A percentile compares a stretch with the other conserved stretches of the same genome.
Evolutionary conservation across 1,284 basidiomycete species (phyloP).

Genomic region (Cutaneotrichosporon cavernicola): DNA sequence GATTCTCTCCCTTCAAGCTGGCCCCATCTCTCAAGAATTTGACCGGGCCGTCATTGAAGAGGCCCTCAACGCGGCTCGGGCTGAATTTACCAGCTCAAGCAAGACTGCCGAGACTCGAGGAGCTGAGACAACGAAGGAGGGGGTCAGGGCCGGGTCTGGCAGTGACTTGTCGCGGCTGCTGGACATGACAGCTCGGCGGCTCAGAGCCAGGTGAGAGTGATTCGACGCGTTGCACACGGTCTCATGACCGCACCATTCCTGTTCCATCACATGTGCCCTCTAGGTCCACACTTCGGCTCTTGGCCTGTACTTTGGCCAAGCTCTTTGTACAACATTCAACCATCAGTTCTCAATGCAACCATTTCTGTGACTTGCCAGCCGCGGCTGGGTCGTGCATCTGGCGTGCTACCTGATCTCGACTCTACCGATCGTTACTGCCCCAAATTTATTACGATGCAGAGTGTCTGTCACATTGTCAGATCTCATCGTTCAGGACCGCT

Average conservation of each 20-base stretch:
- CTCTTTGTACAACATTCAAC: background rate
- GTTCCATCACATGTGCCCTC: background rate
- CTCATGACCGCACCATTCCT: background rate
- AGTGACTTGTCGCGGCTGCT: constrained; percentile 2
- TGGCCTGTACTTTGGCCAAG: background rate
- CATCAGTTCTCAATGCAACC: background rate
- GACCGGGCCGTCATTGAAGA: constrained; percentile 5
- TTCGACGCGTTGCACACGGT: background rate
- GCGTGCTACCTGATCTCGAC: background rate
- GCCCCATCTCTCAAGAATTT: background rate
- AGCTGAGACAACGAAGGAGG: background rate
- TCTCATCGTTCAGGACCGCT: too few relatives aligned
- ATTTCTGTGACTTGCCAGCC: background rate
- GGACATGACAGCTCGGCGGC: constrained; percentile 11
- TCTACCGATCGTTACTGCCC: too few relatives aligned
- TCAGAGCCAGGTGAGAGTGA: constrained; percentile 19
- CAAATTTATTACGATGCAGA: background rate
- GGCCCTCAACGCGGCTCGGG: constrained; percentile 18
- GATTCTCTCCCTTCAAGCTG: constrained; percentile 13
- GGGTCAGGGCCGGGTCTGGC: background rate
- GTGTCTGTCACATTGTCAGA: too few relatives aligned
- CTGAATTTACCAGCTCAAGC: constrained; percentile 8
- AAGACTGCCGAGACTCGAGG: constrained; percentile 3
- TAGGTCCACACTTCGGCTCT: background rate
- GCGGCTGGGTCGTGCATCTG: background rate